Evolutionary conservation across 2,329 filamentous ascomycete species (phyloP), one percentile per base, ranked within the genome.

Genomic region (Ophiostoma angusticollis): DNA sequence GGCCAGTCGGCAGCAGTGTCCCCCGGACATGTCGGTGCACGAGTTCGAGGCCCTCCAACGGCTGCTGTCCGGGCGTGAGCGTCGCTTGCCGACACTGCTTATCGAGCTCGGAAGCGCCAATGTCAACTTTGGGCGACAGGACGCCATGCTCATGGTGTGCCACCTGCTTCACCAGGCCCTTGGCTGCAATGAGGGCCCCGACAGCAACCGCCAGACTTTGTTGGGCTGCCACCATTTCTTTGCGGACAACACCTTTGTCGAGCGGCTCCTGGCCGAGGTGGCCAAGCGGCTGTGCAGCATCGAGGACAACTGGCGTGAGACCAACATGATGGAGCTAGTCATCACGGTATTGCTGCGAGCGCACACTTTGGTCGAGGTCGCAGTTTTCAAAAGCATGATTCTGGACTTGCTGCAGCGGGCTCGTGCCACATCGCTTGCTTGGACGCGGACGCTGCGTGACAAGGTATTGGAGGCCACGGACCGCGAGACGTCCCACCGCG

Each of bases 61-160:
- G 1, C 51, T 74, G 0, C 47, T 70, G 1, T 58, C 63, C 0
- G 70, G 70, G 0, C 58, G 56, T 3, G 47, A 58, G 9, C 55
- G 63, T 0, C 60, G 72, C 1, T 77, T 72, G 73, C 38, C 52
- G 9, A 41, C 45, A 1, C 40, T 53, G 0, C 49, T 73, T 0
- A 51, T 60, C 0, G 72, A 77, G 43, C 44, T 77, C 5, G 69
- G 60, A 0, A 63, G 66, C 0, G 63, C 68, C 0, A 54, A 72
- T 42, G 37, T 84, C 3, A 80, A 80, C 44, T 72, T 82, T 44
- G 72, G 69, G 22, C 65, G 63, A 0, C 62, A 71, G 22, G 60
- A 65, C 0, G 70, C 70, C 0, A 60, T 61, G 22, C 42, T 57
- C 0, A 46, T 80, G 0, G 50, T 83, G 1, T 55, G 58, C 1